Conservation (phyloP, 2,329 filamentous ascomycete species). For the Trichoderma sp. region DNA sequence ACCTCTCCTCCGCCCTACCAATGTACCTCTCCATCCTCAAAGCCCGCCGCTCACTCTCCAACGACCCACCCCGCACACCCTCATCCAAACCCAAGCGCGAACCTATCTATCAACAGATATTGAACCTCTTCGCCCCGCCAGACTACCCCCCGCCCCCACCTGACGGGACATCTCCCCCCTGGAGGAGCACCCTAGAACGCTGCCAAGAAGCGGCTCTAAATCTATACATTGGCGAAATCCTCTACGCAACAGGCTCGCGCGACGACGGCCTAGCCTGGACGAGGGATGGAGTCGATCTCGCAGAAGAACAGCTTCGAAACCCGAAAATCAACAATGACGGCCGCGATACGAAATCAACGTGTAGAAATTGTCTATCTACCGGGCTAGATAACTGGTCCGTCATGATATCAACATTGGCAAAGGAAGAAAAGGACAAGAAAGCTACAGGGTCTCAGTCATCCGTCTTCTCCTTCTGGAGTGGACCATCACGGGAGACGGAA, state of each 20-base stretch:
- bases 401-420: slow-evolving; percentile 70
- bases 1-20: slow-evolving; percentile 71
- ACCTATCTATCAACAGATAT: slow-evolving; percentile 30
- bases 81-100: slow-evolving; percentile 23
- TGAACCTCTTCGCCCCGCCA: slow-evolving; percentile 46
- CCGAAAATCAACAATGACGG: slow-evolving; percentile 37
- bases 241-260: slow-evolving; percentile 65
- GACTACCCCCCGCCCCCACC: slow-evolving; percentile 70
- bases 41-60: slow-evolving; percentile 65
- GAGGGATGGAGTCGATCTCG: slow-evolving; percentile 78
- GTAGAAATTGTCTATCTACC: slow-evolving; percentile 73
- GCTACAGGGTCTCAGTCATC: slow-evolving; percentile 37
- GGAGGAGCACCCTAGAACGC: slow-evolving; percentile 63
- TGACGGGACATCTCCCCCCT: slow-evolving; percentile 68
- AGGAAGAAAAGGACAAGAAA: slow-evolving; percentile 48
- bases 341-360: slow-evolving; percentile 53
- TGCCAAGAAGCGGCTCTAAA: slow-evolving; percentile 87
- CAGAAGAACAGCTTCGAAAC: slow-evolving; percentile 66
- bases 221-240: slow-evolving; percentile 90
- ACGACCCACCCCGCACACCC: slow-evolving; percentile 35
- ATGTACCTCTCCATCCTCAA: slow-evolving; percentile 84
- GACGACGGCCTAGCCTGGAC: slow-evolving; percentile 87
- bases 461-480: slow-evolving; percentile 43
- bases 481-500: slow-evolving; percentile 39
- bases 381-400: slow-evolving; percentile 79